Evolutionary conservation across 75 land plant genomes (phyloP), one percentile per base, ranked within the genome.

Genomic region (Ceratopteris richardii): DNA sequence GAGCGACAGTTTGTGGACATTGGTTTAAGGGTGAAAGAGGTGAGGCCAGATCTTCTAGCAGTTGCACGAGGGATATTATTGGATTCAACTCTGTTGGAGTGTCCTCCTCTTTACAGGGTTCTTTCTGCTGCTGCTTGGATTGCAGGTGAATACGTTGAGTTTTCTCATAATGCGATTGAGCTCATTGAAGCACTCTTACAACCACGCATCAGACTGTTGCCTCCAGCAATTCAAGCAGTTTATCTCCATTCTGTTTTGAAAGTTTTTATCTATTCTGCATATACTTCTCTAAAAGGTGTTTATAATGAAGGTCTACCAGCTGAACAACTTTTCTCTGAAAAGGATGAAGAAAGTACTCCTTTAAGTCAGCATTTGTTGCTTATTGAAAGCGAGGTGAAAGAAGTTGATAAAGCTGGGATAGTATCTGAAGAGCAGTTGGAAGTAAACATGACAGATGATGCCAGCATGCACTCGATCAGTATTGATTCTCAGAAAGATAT

Each of bases 101-200:
- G 79, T 60, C 80, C 75, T 25, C 71, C 73, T 24, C 31, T 90
- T 23, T 70, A 78, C 41, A 65, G 80, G 40, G 73, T 83, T 31
- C 64, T 94, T 39, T 77, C 85, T 51, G 98, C 96, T 16, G 85
- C 83, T 56, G 96, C 98, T 33, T 94, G 96, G 96, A 61, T 83
- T 13, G 76, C 82, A 6, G 98, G 98, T 33, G 96, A 94, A 62
- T 90, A 85, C 71, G 81, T 83, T 36, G 83, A 81, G 61, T 68
- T 84, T 48, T 80, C 88, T 1, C 72, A 63, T 29, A 77, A 80
- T 30, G 80, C 85, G 1, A 57, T 71, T 67, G 96, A 90, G 65
- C 74, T 94, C 14, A 60, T 81, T 37, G 96, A 94, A 52, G 90
- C 90, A n/a, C 77, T 94, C 21, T 64, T 94, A 52, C 98, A 94